Base-by-base conservation (phyloP, 2,329 filamentous ascomycete genomes). In the Fusarium sp. region DNA sequence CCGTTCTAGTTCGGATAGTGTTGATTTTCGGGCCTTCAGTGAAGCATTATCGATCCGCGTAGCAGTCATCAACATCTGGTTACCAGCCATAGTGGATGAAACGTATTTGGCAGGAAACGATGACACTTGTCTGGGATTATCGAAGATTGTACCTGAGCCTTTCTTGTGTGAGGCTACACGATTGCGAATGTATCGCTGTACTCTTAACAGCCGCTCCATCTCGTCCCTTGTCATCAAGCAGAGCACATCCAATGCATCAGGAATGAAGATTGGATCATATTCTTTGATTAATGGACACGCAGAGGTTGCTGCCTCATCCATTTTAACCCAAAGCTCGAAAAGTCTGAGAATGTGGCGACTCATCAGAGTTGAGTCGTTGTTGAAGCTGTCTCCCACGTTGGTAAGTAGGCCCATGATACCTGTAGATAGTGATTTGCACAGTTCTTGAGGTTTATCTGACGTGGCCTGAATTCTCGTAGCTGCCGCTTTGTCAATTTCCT, bases 301-400 rank as follows among this genome's bases (percentile, higher is more conserved):
- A 0, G 48, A 16, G 0, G 83, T 78, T 1, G 86, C 85, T n/a
- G 76, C 78, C 16, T 80, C 73, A 68, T 93, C 91, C 77, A 92
- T 84, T 3, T 77, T 73, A 7, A 87, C 77, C 91, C 90, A 93
- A 0, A 91, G 71, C 55, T 89, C 86, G 75, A 92, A 85, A 0
- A 89, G 47, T 13, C 81, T 84, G 3, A 93, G 81, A 1, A 92
- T 78, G 36, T 73, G 53, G 6, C 54, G 64, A 28, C 76, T 78
- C 64, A 72, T 73, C 0, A 80, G 70, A 0, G 77, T 70, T 6
- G 83, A 80, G 4, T 70, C 56, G 0, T 74, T 41, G 1, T 86
- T 66, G 57, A 87, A 84, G 2, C 71, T 36, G 13, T 60, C 42
- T 15, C 64, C 69, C 2, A 71, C 60, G 10, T 35, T 67, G 1